phyloP scores from a whole-genome alignment of 768 basidiomycete genomes.

The Phaffia tasmanica region DNA sequence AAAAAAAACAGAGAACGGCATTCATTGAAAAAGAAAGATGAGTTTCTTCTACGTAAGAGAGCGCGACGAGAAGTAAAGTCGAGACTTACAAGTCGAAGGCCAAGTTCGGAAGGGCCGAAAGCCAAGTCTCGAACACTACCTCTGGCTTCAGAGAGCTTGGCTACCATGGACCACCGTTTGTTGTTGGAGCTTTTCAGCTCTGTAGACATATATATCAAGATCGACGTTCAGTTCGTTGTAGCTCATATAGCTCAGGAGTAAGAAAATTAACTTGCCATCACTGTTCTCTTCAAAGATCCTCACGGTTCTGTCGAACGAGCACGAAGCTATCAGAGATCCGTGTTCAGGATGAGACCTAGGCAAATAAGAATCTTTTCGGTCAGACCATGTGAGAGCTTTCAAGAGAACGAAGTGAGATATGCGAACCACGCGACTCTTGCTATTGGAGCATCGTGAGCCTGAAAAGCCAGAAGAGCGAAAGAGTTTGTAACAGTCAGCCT shows the following conservation, averaged over 20 bases:
- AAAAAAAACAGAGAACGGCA: not conserved
- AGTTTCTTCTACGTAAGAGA: conserved; percentile 14
- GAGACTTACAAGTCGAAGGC: conserved; percentile 64
- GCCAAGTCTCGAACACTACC: conserved; percentile 77
- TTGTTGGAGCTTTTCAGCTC: conserved; percentile 10
- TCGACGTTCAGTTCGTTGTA: conserved; percentile 47
- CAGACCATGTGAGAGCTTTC: not conserved
- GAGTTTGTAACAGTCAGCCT: not conserved
- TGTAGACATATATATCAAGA: not conserved
- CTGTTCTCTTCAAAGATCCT: conserved; percentile 73
- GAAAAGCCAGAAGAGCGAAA: not conserved
- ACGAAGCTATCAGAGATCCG: conserved; percentile 72
- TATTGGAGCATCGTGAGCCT: conserved; percentile 93
- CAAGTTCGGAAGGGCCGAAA: conserved; percentile 77
- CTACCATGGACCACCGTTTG: conserved; percentile 10
- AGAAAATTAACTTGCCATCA: conserved; percentile 6
- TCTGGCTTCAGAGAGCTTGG: conserved; percentile 58
- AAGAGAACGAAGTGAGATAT: not conserved
- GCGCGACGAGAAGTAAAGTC: not conserved
- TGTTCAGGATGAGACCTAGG: conserved; percentile 75
- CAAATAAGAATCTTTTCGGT: not conserved
- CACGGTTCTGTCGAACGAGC: conserved; percentile 80
- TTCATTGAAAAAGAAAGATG: not conserved
- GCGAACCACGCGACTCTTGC: conserved; percentile 58
- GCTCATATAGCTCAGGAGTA: not conserved